Conservation (phyloP, 768 basidiomycete species). For the Leccinum arenicola region DNA sequence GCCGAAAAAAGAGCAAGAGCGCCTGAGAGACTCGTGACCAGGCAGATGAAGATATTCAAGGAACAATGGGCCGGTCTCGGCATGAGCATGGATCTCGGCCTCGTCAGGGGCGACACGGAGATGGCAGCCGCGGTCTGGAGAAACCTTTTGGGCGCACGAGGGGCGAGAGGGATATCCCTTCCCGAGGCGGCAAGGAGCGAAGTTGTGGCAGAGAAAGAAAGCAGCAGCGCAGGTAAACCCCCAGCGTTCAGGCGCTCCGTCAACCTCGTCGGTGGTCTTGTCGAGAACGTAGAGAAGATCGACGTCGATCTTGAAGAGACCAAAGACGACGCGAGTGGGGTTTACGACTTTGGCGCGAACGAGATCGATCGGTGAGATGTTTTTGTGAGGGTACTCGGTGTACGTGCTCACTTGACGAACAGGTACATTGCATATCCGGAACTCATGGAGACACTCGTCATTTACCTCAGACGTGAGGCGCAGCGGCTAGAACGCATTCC, state of each 20-base stretch:
- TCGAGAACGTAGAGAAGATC: constrained; percentile 57
- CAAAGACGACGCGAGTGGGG: constrained; percentile 66
- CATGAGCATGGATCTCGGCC: constrained; percentile 74
- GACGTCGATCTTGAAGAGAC: constrained; percentile 57
- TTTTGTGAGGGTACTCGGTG: background rate
- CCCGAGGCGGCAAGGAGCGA: constrained; percentile 4
- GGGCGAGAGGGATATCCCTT: constrained; percentile 66
- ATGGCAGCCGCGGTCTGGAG: constrained; percentile 90
- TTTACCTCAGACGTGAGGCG: constrained; percentile 71
- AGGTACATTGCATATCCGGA: constrained; percentile 74
- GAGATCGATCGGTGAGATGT: constrained; percentile 39
- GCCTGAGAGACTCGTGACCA: constrained; percentile 75
- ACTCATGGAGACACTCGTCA: constrained; percentile 67
- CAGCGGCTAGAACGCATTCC: constrained; percentile 57
- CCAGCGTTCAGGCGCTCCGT: constrained; percentile 55
- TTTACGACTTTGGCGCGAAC: constrained; percentile 61
- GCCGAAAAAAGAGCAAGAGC: constrained; percentile 43
- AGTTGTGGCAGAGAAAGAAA: background rate
- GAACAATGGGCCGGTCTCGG: constrained; percentile 89
- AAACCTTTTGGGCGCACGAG: constrained; percentile 83
- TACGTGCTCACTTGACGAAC: constrained; percentile 28
- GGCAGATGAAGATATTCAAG: constrained; percentile 89
- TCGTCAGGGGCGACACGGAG: constrained; percentile 74
- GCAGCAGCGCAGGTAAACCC: background rate
- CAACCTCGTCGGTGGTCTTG: constrained; percentile 67